Conservation (phyloP, 805 yeast genomes). For the Ogataea nonfermentans region DNA sequence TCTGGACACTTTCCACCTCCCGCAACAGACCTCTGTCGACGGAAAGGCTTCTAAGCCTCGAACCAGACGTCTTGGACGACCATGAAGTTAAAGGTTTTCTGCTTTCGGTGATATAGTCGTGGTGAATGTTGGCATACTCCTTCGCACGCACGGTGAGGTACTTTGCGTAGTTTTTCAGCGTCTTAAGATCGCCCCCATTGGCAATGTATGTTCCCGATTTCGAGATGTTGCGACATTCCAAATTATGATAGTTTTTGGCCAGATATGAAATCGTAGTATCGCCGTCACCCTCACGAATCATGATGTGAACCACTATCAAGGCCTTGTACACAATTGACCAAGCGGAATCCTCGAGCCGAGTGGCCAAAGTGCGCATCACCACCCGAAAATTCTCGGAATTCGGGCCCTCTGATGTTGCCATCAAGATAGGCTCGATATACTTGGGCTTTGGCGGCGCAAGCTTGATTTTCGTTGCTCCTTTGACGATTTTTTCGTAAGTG, state of each 20-base stretch:
- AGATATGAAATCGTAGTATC: conserved; percentile 72
- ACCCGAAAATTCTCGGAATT: conserved; percentile 55
- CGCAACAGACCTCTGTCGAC: conserved; percentile 80
- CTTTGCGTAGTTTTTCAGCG: conserved; percentile 63
- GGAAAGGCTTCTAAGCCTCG: conserved; percentile 60
- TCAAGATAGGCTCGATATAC: conserved; percentile 88
- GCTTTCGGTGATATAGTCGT: conserved; percentile 79
- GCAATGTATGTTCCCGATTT: conserved; percentile 30
- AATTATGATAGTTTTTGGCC: conserved; percentile 55
- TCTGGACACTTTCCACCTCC: conserved; percentile 81
- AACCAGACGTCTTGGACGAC: conserved; percentile 45
- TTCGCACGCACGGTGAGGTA: conserved; percentile 68
- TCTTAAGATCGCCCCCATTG: conserved; percentile 49
- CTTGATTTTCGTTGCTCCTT: conserved; percentile 69
- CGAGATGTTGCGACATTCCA: conserved; percentile 47
- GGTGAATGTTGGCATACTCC: conserved; percentile 60
- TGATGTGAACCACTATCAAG: conserved; percentile 78
- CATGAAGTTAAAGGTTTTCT: conserved; percentile 30
- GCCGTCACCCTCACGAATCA: conserved; percentile 88
- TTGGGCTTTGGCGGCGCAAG: conserved; percentile 98
- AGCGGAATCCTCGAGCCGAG: conserved; percentile 70
- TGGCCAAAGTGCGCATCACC: conserved; percentile 62
- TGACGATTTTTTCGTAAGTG: conserved; percentile 26
- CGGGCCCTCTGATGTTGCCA: conserved; percentile 57
- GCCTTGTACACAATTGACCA: conserved; percentile 93